Percentiles rank a stretch among this genome's conserved stretches.
Evolutionary conservation across 2,329 filamentous ascomycete species (phyloP).

Genomic region (Rutstroemia sp.): DNA sequence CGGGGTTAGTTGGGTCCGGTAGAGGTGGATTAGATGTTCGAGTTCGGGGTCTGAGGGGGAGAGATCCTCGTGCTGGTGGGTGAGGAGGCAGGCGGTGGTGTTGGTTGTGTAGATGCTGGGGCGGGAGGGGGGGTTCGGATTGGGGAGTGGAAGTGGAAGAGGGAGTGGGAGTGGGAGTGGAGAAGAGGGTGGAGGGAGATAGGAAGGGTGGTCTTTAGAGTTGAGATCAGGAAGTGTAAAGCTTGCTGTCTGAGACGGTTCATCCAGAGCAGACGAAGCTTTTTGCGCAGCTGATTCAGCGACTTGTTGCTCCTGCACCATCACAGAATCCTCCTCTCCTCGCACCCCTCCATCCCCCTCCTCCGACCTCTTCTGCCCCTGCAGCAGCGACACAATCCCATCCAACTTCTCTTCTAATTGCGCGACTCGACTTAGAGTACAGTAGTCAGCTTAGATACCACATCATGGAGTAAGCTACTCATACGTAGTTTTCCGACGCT

Average conservation of each 20-base stretch:
- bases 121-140: background rate
- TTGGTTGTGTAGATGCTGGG: background rate
- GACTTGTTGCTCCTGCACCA: no score
- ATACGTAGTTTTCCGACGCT: conserved; percentile 5
- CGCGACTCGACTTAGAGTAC: background rate
- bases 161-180: no score
- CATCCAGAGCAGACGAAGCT: no score
- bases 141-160: background rate
- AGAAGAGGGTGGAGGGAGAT: background rate
- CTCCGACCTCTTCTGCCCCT: background rate
- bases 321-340: background rate
- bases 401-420: conserved; percentile 6
- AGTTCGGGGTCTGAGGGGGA: background rate
- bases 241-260: no score
- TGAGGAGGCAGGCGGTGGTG: conserved; percentile 1
- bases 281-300: no score
- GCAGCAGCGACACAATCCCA: conserved; percentile 2
- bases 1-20: background rate
- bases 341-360: background rate
- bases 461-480: no score
- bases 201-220: background rate
- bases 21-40: background rate
- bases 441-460: background rate
- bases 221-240: no score
- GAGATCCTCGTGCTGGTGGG: background rate